A percentile compares a stretch with the other conserved stretches of the same genome.
Conservation (phyloP, 2,329 filamentous ascomycete species). For the Orbilia ellipsospora region DNA sequence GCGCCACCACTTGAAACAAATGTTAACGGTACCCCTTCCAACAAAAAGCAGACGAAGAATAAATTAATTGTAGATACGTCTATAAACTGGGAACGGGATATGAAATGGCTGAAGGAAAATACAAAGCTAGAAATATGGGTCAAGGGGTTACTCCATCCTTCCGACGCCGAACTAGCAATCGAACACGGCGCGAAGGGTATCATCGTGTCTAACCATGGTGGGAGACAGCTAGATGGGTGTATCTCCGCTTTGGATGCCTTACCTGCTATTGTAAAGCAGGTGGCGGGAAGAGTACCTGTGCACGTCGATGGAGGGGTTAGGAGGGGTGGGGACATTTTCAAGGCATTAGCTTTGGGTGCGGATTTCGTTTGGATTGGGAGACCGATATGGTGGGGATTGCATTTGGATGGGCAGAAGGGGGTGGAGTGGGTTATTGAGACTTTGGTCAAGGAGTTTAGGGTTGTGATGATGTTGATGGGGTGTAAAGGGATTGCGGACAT, state of each 20-base stretch:
- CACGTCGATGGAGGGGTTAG: slow-evolving; percentile 72
- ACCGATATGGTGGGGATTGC: slow-evolving; percentile 66
- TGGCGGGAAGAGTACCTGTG: slow-evolving; percentile 70
- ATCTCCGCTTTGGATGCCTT: slow-evolving; percentile 67
- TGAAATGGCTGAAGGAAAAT: slow-evolving; percentile 66
- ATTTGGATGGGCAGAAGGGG: slow-evolving; percentile 36
- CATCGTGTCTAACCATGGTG: slow-evolving; percentile 71
- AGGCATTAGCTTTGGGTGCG: slow-evolving; percentile 68
- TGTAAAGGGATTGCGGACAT: slow-evolving; percentile 37
- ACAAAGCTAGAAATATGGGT: slow-evolving; percentile 67
- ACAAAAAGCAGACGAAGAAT: slow-evolving; percentile 16
- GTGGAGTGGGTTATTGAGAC: slow-evolving; percentile 49
- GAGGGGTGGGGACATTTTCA: slow-evolving; percentile 70
- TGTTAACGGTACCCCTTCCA: slow-evolving; percentile 55
- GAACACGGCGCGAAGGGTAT: slow-evolving; percentile 66
- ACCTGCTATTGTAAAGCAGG: slow-evolving; percentile 71
- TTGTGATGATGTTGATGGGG: slow-evolving; percentile 52
- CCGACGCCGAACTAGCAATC: slow-evolving; percentile 66
- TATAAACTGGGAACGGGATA: slow-evolving; percentile 66
- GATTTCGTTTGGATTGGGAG: slow-evolving; percentile 67
- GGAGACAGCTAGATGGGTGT: slow-evolving; percentile 70
- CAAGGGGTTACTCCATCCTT: slow-evolving; percentile 66
- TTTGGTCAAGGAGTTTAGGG: slow-evolving; percentile 35
- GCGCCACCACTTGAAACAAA: slow-evolving; percentile 59
- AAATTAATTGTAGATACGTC: slow-evolving; percentile 60